Base-by-base conservation (phyloP, 1,139 yeast genomes). In the Diutina rugosa region DNA sequence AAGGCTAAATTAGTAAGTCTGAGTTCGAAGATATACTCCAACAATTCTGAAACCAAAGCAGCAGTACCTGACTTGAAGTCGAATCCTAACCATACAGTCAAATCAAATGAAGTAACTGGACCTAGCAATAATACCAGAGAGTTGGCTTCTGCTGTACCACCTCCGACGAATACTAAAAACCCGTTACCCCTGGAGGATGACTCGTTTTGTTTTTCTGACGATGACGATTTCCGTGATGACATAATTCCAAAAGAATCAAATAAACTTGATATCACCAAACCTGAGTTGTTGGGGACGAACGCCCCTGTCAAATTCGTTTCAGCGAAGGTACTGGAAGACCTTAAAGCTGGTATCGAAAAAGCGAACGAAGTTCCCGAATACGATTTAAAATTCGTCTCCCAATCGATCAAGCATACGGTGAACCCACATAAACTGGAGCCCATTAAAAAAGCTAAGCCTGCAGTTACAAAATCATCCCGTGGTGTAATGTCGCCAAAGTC, bases 191-290 rank as follows among this genome's bases (percentile, higher is more conserved):
- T 32, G 44, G 53, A 49, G 18, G 53, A 49, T 32, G 53, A 49
- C 41, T 32, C 45, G 44, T 49, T 49, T 16, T 49, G 53, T 32
- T 49, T 49, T 18, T 49, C 53, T 29, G 53, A 49, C 21, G 53
- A 49, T 16, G 53, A 49, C 29, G 35, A 9, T 8, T 47, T 28
- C 14, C 16, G 8, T 16, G 51, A 29, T 14, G n/a, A 47, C 8
- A 14, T 28, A 4, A 12, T 18, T 3, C 51, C 35, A 10, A 18
- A 28, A 47, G 35, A 28, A 16, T 10, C 21, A 30, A 30, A 10
- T 9, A 29, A 5, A 28, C 18, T 45, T 5, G 18, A 16, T 10
- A 18, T 6, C 14, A 30, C 48, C n/a, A 18, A 8, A 4, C 26
- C 9, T n/a, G 30, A 8, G 4, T 8, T 30, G 7, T 6, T 12